phyloP scores from a whole-genome alignment of 2,329 filamentous ascomycete species.

The Curvularia eragrostidis region DNA sequence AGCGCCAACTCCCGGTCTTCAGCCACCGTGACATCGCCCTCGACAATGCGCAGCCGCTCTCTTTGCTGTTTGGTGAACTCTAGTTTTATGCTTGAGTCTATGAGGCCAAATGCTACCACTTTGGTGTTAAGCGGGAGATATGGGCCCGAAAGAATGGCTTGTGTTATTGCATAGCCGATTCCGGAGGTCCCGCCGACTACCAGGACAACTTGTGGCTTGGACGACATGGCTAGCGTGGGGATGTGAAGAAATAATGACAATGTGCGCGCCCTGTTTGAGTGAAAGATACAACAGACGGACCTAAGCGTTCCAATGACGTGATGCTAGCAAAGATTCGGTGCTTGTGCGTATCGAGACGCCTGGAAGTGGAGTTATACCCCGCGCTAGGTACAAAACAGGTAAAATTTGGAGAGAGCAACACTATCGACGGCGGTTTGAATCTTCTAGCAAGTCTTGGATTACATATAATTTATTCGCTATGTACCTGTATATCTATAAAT shows the following conservation, averaged over 20 bases:
- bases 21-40: conserved; percentile 17
- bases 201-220: conserved; percentile 28
- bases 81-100: conserved; percentile 15
- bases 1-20: conserved; percentile 20
- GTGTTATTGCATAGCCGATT: conserved; percentile 30
- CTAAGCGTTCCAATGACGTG: conserved; percentile 3
- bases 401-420: conserved; percentile 5
- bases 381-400: conserved; percentile 15
- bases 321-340: conserved; percentile 7
- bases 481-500: conserved; percentile 4
- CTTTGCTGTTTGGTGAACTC: conserved; percentile 17
- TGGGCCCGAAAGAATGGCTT: conserved; percentile 18
- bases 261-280: not conserved
- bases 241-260: not conserved
- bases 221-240: conserved; percentile 1
- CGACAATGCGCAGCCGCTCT: conserved; percentile 15
- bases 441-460: not conserved
- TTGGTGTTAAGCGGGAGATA: conserved; percentile 14
- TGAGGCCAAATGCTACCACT: conserved; percentile 18
- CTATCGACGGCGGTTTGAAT: not conserved
- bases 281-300: not conserved
- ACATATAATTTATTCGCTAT: not conserved
- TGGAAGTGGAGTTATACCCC: conserved; percentile 13
- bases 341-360: conserved; percentile 14
- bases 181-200: conserved; percentile 35